These are phyloP conservation scores for Colletotrichum chlorophyti DNA, from an alignment of 2,329 filamentous ascomycete species.

Conservation along the genomic window DNA sequence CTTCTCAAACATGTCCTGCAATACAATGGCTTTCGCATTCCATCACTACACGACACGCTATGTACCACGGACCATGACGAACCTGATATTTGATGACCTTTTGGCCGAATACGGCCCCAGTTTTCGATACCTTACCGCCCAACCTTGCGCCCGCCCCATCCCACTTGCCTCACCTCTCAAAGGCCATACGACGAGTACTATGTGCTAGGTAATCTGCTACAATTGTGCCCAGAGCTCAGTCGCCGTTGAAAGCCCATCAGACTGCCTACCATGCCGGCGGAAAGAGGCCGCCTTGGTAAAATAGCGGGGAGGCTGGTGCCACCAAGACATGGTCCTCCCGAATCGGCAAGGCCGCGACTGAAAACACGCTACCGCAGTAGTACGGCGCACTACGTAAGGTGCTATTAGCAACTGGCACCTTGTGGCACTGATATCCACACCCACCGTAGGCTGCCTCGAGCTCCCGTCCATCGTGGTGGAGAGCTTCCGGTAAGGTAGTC, in stretches of 20 bases:
- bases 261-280: not conserved
- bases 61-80: not conserved
- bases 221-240: slow-evolving; percentile 15
- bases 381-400: not conserved
- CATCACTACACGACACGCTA: slow-evolving; percentile 5
- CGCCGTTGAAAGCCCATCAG: not conserved
- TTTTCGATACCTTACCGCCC: not conserved
- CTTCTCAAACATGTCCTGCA: not conserved
- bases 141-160: too few species aligned
- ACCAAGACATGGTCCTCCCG: not conserved
- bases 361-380: slow-evolving; percentile 9
- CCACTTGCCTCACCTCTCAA: slow-evolving; percentile 6
- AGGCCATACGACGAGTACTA: too few species aligned
- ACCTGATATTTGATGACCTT: not conserved
- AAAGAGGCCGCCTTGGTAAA: slow-evolving; percentile 21
- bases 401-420: not conserved
- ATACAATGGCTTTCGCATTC: not conserved
- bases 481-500: too few species aligned
- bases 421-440: not conserved
- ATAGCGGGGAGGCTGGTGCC: not conserved
- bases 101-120: slow-evolving; percentile 9
- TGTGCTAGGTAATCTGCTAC: too few species aligned
- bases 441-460: slow-evolving; percentile 16
- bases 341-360: slow-evolving; percentile 8
- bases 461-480: too few species aligned